Conservation (phyloP, 1,284 basidiomycete genomes). For the Ganoderma meredithae region DNA sequence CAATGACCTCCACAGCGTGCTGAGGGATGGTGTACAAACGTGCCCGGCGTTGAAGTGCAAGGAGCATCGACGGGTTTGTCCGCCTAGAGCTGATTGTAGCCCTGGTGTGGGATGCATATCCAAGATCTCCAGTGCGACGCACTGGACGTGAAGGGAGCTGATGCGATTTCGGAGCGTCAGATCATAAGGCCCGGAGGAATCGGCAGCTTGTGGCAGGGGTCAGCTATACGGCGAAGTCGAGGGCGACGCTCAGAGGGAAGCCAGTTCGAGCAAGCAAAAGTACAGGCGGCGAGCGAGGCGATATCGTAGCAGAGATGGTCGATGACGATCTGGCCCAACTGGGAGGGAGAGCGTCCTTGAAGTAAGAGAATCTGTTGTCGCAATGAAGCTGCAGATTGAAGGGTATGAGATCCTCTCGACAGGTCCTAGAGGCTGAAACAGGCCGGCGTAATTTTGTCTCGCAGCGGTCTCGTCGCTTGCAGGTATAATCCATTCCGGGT, state of each 20-base stretch:
- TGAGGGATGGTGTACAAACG: too few relatives aligned
- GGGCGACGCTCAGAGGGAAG: not conserved
- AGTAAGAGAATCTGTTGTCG: not conserved
- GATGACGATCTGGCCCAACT: not conserved
- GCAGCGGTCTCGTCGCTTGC: not conserved
- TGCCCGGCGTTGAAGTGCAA: not conserved
- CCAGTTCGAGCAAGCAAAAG: conserved; percentile 1
- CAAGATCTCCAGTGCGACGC: not conserved
- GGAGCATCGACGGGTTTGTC: not conserved
- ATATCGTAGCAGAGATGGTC: conserved; percentile 2
- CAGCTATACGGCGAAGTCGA: not conserved
- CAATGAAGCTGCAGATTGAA: not conserved
- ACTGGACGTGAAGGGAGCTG: not conserved
- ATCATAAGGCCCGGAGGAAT: not conserved
- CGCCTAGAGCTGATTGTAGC: not conserved
- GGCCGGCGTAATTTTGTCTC: too few relatives aligned
- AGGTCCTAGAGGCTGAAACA: too few relatives aligned
- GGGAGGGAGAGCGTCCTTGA: not conserved
- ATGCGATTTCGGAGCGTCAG: not conserved
- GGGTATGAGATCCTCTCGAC: too few relatives aligned
- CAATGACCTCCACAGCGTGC: not conserved
- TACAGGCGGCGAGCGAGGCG: conserved; percentile 2
- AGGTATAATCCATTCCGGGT: not conserved
- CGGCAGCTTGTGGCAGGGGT: not conserved
- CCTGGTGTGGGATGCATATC: not conserved